Evolutionary conservation across 345 rosid species (phyloP).

Genomic region (Corchorus olitorius): DNA sequence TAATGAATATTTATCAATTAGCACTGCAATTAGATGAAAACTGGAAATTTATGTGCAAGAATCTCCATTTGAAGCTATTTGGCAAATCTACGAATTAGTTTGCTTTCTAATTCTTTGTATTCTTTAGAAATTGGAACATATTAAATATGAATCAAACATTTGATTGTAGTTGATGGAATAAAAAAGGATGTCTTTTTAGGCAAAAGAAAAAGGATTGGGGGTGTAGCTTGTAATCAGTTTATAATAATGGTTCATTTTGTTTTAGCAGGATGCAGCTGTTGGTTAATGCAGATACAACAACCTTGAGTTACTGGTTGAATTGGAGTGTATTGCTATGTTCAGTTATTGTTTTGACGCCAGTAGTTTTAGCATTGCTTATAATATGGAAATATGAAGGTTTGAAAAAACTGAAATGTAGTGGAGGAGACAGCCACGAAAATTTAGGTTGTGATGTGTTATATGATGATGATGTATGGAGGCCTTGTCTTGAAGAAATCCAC

Average conservation of each 20-base stretch:
- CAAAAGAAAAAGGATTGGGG: neutral
- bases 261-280: constrained; percentile 38
- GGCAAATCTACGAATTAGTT: neutral
- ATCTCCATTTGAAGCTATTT: neutral
- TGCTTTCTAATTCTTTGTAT: neutral
- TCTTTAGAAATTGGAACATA: neutral
- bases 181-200: neutral
- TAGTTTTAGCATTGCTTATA: constrained; percentile 39
- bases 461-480: constrained; percentile 56
- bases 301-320: constrained; percentile 64
- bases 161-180: neutral
- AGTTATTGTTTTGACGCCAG: constrained; percentile 46
- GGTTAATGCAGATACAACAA: constrained; percentile 33
- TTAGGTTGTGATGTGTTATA: constrained; percentile 22
- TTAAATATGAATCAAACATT: neutral
- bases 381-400: constrained; percentile 55
- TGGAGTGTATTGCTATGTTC: constrained; percentile 73
- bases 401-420: constrained; percentile 29
- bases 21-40: neutral
- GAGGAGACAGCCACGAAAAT: constrained; percentile 28
- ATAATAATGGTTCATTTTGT: constrained; percentile 11
- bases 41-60: neutral
- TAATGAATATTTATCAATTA: neutral
- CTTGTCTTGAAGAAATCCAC: constrained; percentile 55
- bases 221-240: neutral